A percentile compares a stretch with the other conserved stretches of the same genome.
These are phyloP conservation scores for Pyrenophora graminea DNA, from an alignment of 2,329 filamentous ascomycete genomes.

Conservation along the genomic window DNA sequence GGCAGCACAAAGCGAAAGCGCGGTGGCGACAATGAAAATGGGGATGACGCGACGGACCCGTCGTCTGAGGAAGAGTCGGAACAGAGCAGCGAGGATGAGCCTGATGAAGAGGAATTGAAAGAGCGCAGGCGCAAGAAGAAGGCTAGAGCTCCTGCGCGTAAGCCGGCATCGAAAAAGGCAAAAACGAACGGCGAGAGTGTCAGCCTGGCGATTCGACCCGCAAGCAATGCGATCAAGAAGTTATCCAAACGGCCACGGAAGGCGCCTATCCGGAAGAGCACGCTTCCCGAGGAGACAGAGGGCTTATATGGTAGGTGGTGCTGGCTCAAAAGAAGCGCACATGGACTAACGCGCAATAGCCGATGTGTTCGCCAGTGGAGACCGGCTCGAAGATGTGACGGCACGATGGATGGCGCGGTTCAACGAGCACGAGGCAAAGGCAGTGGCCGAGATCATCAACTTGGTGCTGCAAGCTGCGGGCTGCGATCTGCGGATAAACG, in stretches of 20 bases:
- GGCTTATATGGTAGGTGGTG: constrained; percentile 59
- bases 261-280: constrained; percentile 56
- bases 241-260: constrained; percentile 51
- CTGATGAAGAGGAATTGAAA: constrained; percentile 47
- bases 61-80: constrained; percentile 37
- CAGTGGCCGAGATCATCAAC: constrained; percentile 64
- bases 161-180: constrained; percentile 57
- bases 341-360: constrained; percentile 47
- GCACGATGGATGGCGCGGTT: constrained; percentile 63
- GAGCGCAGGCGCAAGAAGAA: constrained; percentile 43
- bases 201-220: constrained; percentile 60
- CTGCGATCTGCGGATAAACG: constrained; percentile 76
- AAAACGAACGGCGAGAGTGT: constrained; percentile 58
- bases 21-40: constrained; percentile 35
- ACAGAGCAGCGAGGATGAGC: constrained; percentile 44
- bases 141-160: constrained; percentile 30
- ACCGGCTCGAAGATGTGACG: constrained; percentile 60
- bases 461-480: constrained; percentile 72
- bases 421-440: constrained; percentile 58
- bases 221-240: constrained; percentile 47
- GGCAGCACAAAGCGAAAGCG: constrained; percentile 46
- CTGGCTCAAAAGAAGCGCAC: not conserved
- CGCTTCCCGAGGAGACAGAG: constrained; percentile 55
- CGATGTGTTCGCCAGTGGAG: constrained; percentile 62
- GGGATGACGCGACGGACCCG: constrained; percentile 32